Evolutionary conservation across 75 land plant species (phyloP), one percentile per base, ranked within the genome.

Genomic region (Ceratopteris richardii): DNA sequence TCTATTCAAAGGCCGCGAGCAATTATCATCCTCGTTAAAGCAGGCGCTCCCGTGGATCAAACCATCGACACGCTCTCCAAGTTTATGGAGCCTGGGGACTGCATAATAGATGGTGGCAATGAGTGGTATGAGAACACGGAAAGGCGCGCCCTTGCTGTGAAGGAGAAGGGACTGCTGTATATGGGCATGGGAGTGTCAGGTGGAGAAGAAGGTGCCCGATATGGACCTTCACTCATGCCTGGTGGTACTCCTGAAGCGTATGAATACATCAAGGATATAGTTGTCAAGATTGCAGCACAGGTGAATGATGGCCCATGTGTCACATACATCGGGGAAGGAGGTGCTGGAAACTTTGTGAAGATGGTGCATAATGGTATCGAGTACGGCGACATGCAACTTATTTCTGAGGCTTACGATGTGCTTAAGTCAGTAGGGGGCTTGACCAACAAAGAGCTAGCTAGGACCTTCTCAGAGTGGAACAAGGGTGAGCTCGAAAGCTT

Each of bases 321-420:
- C n/a, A 42, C 68, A 70, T 44, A 59, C 59, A n/a, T 68, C 68
- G 16, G 54, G 55, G 13, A 66, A 27, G 85, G 85, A 1, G 83
- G 85, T 1, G 56, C 80, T 0, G 80, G 83, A 2, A 82, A 82
- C 73, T 64, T 29, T n/a, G n/a, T n/a, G n/a, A n/a, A n/a, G n/a
- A n/a, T n/a, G n/a, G n/a, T n/a, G n/a, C n/a, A n/a, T n/a, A 70
- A 70, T 22, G 61, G 51, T 5, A 70, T 70, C 0, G 69, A 70
- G 56, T 70, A 70, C n/a, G 68, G 69, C 0, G 68, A 64, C 54
- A 64, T 64, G 73, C 51, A 70, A 27, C 52, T 64, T 5, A 70
- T 56, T 25, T 53, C 53, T 17, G 72, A 69, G 69, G 73, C 73
- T 19, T 64, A 70, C 22, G 69, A 63, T 25, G 63, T 66, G 66